Percentiles rank a stretch among this genome's conserved stretches.
Conservation (phyloP, 805 yeast species). For the Ogataea trehalophila region DNA sequence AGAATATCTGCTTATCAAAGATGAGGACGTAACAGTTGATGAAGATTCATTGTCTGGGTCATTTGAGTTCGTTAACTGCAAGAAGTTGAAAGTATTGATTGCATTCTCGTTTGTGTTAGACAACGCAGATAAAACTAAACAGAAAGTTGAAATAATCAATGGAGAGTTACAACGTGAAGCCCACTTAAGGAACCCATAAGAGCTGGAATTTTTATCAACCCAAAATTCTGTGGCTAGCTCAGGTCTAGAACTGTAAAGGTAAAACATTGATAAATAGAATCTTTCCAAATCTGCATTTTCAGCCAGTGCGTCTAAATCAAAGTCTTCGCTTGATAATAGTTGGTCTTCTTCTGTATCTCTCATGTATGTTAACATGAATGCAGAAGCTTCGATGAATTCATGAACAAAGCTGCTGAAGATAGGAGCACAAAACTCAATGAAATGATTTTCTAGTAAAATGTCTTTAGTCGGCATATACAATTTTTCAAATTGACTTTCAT, state of each 20-base stretch:
- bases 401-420: conserved; percentile 48
- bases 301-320: conserved; percentile 57
- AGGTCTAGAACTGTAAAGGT: conserved; percentile 59
- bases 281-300: conserved; percentile 83
- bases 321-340: conserved; percentile 48
- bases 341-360: conserved; percentile 75
- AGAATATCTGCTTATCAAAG: conserved; percentile 24
- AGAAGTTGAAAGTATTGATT: conserved; percentile 44
- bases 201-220: conserved; percentile 58
- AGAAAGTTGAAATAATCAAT: conserved; percentile 75
- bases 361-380: conserved; percentile 59
- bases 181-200: conserved; percentile 85
- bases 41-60: conserved; percentile 8
- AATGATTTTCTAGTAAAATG: conserved; percentile 25
- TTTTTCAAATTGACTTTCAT: conserved; percentile 24
- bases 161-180: conserved; percentile 75
- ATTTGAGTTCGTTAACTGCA: conserved; percentile 30
- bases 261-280: conserved; percentile 71
- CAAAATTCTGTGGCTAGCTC: conserved; percentile 59
- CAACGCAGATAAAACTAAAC: conserved; percentile 73
- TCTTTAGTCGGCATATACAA: conserved; percentile 21
- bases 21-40: conserved; percentile 10
- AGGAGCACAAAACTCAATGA: conserved; percentile 33
- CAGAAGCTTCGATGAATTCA: conserved; percentile 56
- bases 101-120: conserved; percentile 57